phyloP scores from a whole-genome alignment of 2,329 filamentous ascomycete species.

The Thyridium curvatum region DNA sequence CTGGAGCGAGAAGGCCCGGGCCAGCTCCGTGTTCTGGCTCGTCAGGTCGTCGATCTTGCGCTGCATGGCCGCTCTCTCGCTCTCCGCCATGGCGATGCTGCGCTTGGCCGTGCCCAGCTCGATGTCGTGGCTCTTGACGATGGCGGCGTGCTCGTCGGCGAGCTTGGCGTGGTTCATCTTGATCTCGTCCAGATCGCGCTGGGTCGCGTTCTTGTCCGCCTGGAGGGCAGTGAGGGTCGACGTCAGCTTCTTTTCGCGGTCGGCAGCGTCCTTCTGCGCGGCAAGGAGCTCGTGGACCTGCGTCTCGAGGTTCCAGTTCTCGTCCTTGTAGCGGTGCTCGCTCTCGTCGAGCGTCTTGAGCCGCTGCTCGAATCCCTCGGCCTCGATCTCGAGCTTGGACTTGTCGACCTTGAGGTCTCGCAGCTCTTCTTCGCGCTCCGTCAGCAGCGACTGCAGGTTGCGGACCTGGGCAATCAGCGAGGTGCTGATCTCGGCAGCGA shows the following conservation, averaged over 20 bases:
- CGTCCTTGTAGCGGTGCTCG: slow-evolving; percentile 93
- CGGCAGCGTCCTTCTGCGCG: slow-evolving; percentile 66
- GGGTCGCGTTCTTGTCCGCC: slow-evolving; percentile 68
- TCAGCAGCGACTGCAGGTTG: slow-evolving; percentile 76
- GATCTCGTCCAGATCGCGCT: slow-evolving; percentile 87
- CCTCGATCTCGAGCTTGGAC: slow-evolving; percentile 74
- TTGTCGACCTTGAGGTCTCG: slow-evolving; percentile 70
- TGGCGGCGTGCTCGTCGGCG: slow-evolving; percentile 69
- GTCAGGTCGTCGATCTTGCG: slow-evolving; percentile 84
- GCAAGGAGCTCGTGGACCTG: slow-evolving; percentile 78
- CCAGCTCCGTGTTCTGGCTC: slow-evolving; percentile 85
- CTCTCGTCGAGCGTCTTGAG: slow-evolving; percentile 83
- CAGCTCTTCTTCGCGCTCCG: slow-evolving; percentile 82
- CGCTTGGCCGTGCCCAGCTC: slow-evolving; percentile 81
- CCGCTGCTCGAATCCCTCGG: slow-evolving; percentile 71
- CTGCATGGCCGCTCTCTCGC: slow-evolving; percentile 71
- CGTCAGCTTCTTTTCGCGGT: slow-evolving; percentile 76
- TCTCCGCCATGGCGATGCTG: slow-evolving; percentile 70
- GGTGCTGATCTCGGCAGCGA: slow-evolving; percentile 96
- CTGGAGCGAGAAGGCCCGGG: slow-evolving; percentile 71
- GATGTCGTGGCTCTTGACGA: slow-evolving; percentile 79
- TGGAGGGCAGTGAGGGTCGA: slow-evolving; percentile 64
- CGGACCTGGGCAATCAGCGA: slow-evolving; percentile 91
- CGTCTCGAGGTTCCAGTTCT: slow-evolving; percentile 96
- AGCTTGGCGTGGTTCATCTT: slow-evolving; percentile 74